Percentiles rank a stretch among this genome's conserved stretches.
Conservation (phyloP, 768 basidiomycete genomes). For the Boletus tomentosulus region DNA sequence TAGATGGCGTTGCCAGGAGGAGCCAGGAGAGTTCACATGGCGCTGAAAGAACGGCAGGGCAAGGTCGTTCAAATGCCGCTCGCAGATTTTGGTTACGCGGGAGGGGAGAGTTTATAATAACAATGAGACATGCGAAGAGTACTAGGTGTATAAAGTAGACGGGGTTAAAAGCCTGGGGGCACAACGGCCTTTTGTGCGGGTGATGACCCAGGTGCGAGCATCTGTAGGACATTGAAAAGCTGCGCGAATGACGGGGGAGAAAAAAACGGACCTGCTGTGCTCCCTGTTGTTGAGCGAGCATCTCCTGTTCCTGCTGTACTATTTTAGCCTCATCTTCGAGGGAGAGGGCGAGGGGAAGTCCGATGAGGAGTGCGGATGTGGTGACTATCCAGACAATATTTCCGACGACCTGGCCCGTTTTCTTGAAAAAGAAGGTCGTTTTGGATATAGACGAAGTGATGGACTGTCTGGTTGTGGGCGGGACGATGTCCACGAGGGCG, state of each 20-base stretch:
- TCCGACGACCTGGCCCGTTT: conserved; percentile 68
- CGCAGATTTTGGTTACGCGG: conserved; percentile 1
- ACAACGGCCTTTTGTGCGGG: conserved; percentile 53
- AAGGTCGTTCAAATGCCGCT: conserved; percentile 28
- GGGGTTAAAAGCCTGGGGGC: conserved; percentile 75
- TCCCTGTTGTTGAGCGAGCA: conserved; percentile 89
- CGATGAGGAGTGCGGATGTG: conserved; percentile 90
- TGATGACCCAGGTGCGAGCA: conserved; percentile 53
- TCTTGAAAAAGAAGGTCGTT: conserved; percentile 62
- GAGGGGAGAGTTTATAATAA: conserved; percentile 28
- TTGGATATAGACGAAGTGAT: conserved; percentile 59
- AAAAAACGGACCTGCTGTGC: conserved; percentile 70
- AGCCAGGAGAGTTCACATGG: conserved; percentile 17
- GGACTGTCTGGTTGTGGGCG: conserved; percentile 80
- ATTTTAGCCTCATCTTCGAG: conserved; percentile 97
- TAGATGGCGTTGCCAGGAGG: conserved; percentile 29
- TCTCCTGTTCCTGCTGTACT: conserved; percentile 90
- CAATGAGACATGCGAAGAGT: conserved; percentile 11
- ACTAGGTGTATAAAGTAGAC: conserved; percentile 9
- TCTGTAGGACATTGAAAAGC: conserved; percentile 40
- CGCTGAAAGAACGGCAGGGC: conserved; percentile 8
- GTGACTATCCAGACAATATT: conserved; percentile 94
- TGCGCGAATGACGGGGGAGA: background rate
- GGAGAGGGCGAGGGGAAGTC: conserved; percentile 86
- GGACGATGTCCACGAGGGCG: conserved; percentile 94